Evolutionary conservation across 208 protist genomes (phyloP), one percentile per base, ranked within the genome.

Genomic region (Leptomonas pyrrhocoris): DNA sequence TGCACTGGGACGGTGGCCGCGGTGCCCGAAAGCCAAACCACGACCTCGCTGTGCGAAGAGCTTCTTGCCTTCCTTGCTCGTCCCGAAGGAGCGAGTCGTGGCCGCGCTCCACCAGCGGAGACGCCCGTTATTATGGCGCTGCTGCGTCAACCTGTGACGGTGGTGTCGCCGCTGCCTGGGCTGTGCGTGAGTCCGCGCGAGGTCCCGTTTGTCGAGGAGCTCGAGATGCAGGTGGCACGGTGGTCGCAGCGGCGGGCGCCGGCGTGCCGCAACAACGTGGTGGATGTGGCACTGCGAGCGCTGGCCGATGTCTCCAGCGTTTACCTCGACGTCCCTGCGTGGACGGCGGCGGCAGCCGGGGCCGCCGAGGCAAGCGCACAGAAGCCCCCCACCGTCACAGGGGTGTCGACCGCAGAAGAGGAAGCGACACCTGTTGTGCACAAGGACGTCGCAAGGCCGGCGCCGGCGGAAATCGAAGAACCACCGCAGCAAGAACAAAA

Each of bases 151-250:
- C 73, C 80, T n/a, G 69, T 88, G 30, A 79, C 68, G 2, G 36
- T 88, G 7, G 83, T 89, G 56, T 70, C 78, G 21, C 81, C 86
- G 19, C 71, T 86, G 43, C 54, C 70, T 2, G 77, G 74, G 4
- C 48, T 85, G n/a, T 88, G 83, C 46, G 64, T 89, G n/a, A 79
- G 83, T 16, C 51, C 79, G 38, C 49, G 61, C 9, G 68, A 81
- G 55, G 75, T 65, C 7, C 57, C 78, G n/a, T 82, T 85, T 45
- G 4, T 79, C 4, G 68, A 73, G 25, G 54, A 67, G 50, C 31
- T 82, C 11, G 80, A 86, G 65, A 40, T 61, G 38, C 62, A 64
- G 12, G 76, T 89, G 21, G 65, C 58, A 16, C 27, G 12, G 38
- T 51, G 60, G 83, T 76, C 63, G 48, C 25, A 53, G 18, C 50